Percentiles rank a stretch among this genome's conserved stretches.
These are phyloP conservation scores for Debaryomycetaceae sp. DNA, from an alignment of 1,139 yeast genomes.

Conservation along the genomic window DNA sequence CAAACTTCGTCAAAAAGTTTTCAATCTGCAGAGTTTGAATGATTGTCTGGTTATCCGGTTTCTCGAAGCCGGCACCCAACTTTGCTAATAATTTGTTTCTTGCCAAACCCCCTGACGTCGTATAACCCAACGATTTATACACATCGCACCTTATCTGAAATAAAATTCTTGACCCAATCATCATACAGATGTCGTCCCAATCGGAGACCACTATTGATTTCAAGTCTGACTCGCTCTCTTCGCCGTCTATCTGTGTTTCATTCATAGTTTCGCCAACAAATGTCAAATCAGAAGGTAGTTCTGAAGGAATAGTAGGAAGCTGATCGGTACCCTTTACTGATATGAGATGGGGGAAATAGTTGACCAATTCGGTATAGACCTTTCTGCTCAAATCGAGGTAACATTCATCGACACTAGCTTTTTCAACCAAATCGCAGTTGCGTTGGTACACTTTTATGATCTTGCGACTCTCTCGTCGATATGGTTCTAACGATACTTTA, in stretches of 20 bases:
- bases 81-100: slow-evolving; percentile 77
- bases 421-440: slow-evolving; percentile 69
- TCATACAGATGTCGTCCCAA: slow-evolving; percentile 80
- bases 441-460: slow-evolving; percentile 59
- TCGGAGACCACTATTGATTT: slow-evolving; percentile 32
- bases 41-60: slow-evolving; percentile 85
- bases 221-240: slow-evolving; percentile 9
- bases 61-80: slow-evolving; percentile 79
- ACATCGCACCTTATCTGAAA: slow-evolving; percentile 52
- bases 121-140: slow-evolving; percentile 59
- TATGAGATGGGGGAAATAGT: slow-evolving; percentile 25
- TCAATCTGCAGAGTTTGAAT: slow-evolving; percentile 48
- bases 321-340: slow-evolving; percentile 17
- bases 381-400: slow-evolving; percentile 73
- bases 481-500: slow-evolving; percentile 89
- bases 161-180: slow-evolving; percentile 63
- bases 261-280: slow-evolving; percentile 28
- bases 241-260: slow-evolving; percentile 14
- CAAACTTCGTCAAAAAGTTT: slow-evolving; percentile 56
- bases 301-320: slow-evolving; percentile 52
- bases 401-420: slow-evolving; percentile 95
- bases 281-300: slow-evolving; percentile 27
- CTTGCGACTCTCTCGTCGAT: slow-evolving; percentile 80
- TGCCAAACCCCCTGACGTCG: slow-evolving; percentile 88
- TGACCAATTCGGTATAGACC: slow-evolving; percentile 21